Percentiles rank a stretch among this genome's conserved stretches.
These are phyloP conservation scores for Saksenaea oblongispora DNA, from an alignment of 371 early-diverging fungal species.

Conservation along the genomic window DNA sequence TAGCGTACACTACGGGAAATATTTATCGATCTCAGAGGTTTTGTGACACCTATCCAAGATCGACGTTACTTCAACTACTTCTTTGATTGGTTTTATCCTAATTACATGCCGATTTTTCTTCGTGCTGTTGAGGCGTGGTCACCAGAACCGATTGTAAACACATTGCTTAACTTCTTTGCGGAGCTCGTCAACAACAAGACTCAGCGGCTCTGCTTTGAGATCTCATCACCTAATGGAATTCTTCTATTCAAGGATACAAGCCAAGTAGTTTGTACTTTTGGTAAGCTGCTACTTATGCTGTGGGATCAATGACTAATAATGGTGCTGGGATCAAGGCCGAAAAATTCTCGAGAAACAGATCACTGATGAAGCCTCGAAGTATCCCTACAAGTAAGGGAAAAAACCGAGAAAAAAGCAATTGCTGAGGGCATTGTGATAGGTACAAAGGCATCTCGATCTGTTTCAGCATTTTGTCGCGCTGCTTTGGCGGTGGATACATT, in stretches of 20 bases:
- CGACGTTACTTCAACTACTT: constrained; percentile 64
- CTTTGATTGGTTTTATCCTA: constrained; percentile 81
- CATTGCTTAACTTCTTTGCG: constrained; percentile 71
- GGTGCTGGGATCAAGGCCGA: constrained; percentile 10
- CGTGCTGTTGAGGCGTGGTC: constrained; percentile 66
- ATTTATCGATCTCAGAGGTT: constrained; percentile 82
- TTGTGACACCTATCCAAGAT: constrained; percentile 62
- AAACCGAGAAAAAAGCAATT: neutral
- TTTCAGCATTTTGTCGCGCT: constrained; percentile 67
- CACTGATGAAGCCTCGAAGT: constrained; percentile 23
- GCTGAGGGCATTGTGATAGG: constrained; percentile 17
- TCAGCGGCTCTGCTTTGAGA: constrained; percentile 78
- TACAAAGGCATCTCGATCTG: constrained; percentile 80
- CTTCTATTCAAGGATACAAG: constrained; percentile 83
- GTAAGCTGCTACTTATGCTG: constrained; percentile 12
- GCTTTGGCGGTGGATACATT: constrained; percentile 81
- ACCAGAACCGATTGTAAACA: constrained; percentile 54
- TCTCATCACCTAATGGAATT: constrained; percentile 81
- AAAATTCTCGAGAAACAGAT: constrained; percentile 13
- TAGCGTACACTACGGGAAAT: constrained; percentile 48
- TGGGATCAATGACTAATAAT: neutral
- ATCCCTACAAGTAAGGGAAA: constrained; percentile 23
- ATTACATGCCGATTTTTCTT: constrained; percentile 60
- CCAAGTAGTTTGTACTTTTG: constrained; percentile 48
- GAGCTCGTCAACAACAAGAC: constrained; percentile 80